Evolutionary conservation across 768 basidiomycete species (phyloP), one percentile per base, ranked within the genome.

Genomic region (Tulasnella sp.): DNA sequence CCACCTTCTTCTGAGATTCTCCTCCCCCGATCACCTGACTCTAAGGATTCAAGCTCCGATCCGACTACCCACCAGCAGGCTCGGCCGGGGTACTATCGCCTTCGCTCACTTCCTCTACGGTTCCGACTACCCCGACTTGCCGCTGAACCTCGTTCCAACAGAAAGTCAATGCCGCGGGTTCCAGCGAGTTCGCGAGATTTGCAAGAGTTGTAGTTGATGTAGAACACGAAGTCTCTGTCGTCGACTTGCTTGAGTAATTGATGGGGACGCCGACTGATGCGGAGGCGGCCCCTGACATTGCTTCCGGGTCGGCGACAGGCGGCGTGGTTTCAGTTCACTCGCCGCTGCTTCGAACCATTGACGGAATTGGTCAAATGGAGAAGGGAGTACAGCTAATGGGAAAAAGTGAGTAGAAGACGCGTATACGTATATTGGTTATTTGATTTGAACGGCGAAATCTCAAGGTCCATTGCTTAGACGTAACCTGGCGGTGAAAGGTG

Each of bases 121-220:
- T 88, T 0, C 98, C 98, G 7, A 96, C 88, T n/a, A 97, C 91
- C 81, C 97, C 88, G 18, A 99, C 92, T 81, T 92, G 92, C 77
- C 91, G 88, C 79, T 91, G 90, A 18, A 95, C 87, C 84, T 96
- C 95, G 75, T 90, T 86, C 98, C 97, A 99, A 87, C 96, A 98
- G 83, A 98, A 94, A 14, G 92, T 91, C 27, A 97, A 87, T 0
- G 94, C 91, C 6, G 93, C 96, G 84, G 92, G 87, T 96, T 52
- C 86, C 88, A 8, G 85, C 79, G 39, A 99, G 88, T 84, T 99
- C 98, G 58, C 86, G 84, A 3, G 95, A 96, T 86, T 99, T 99
- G 82, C 97, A 91, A 16, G 96, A 97, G 56, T 91, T 90, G 87
- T 99, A 99, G 86, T 99, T 99, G 42, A 97, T 99, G 89, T 90